phyloP scores from a whole-genome alignment of 139 green algal genomes.

The Haematococcus lacustris region DNA sequence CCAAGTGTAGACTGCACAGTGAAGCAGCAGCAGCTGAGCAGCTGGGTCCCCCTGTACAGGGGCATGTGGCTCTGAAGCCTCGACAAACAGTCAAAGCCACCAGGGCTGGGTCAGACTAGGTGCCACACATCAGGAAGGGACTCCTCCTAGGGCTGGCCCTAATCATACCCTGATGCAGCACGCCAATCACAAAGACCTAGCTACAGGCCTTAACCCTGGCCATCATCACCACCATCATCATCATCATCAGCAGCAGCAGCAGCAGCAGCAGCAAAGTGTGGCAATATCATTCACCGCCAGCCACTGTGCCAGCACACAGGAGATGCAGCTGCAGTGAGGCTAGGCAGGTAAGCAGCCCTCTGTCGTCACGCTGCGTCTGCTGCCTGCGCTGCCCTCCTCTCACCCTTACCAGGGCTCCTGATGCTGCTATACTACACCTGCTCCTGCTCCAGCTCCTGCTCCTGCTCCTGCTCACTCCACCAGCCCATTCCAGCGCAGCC shows the following conservation, averaged over 20 bases:
- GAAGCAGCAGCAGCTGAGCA: background rate
- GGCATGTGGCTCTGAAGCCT: background rate
- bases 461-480: no score
- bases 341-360: no score
- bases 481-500: no score
- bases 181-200: background rate
- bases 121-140: background rate
- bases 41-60: background rate
- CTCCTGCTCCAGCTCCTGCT: no score
- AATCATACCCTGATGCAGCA: background rate
- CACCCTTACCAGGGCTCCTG: no score
- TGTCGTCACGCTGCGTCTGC: no score
- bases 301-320: no score
- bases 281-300: no score
- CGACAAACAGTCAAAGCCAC: background rate
- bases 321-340: no score
- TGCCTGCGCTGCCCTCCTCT: no score
- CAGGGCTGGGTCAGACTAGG: background rate
- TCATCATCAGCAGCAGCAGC: background rate
- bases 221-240: background rate
- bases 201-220: background rate
- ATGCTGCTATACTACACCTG: no score
- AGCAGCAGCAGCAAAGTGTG: no score
- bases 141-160: background rate
- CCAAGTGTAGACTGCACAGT: background rate